phyloP scores from a whole-genome alignment of 331 rosid species.

The Stylosanthes scabra region DNA sequence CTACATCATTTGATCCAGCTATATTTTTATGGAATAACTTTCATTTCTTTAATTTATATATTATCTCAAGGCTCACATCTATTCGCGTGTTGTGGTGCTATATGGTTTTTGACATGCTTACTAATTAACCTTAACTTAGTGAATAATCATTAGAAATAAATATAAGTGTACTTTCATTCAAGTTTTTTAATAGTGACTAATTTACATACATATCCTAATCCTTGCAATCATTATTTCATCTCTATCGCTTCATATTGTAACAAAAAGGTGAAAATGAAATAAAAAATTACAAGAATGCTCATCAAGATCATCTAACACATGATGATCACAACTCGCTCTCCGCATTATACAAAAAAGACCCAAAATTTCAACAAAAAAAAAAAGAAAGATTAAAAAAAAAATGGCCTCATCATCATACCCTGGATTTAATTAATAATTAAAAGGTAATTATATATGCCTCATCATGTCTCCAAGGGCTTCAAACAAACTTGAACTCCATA shows the following conservation, averaged over 20 bases:
- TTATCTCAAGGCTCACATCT: slow-evolving; percentile 3
- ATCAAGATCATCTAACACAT: slow-evolving; percentile 20
- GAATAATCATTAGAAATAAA: slow-evolving; percentile 33
- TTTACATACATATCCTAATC: slow-evolving; percentile 29
- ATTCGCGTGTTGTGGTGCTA: slow-evolving; percentile 1
- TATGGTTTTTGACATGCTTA: slow-evolving; percentile 30
- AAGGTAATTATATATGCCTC: too few relatives aligned
- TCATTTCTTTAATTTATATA: too few relatives aligned
- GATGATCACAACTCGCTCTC: slow-evolving; percentile 15
- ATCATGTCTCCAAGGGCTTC: slow-evolving; percentile 56
- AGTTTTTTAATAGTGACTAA: neutral
- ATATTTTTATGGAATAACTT: too few relatives aligned
- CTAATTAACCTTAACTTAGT: slow-evolving; percentile 24
- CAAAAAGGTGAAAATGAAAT: slow-evolving; percentile 28
- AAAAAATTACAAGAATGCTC: slow-evolving; percentile 38
- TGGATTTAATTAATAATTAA: neutral
- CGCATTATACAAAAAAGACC: slow-evolving; percentile 15
- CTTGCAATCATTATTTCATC: slow-evolving; percentile 49
- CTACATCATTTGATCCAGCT: too few relatives aligned
- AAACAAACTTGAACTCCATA: slow-evolving; percentile 90
- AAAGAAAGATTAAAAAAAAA: neutral
- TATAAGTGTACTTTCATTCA: slow-evolving; percentile 26
- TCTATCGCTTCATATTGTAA: slow-evolving; percentile 20
- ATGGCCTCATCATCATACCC: too few relatives aligned
- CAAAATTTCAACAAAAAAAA: neutral